Evolutionary conservation across 2,329 filamentous ascomycete genomes (phyloP).

Genomic region (Ceratocystis harringtonii): DNA sequence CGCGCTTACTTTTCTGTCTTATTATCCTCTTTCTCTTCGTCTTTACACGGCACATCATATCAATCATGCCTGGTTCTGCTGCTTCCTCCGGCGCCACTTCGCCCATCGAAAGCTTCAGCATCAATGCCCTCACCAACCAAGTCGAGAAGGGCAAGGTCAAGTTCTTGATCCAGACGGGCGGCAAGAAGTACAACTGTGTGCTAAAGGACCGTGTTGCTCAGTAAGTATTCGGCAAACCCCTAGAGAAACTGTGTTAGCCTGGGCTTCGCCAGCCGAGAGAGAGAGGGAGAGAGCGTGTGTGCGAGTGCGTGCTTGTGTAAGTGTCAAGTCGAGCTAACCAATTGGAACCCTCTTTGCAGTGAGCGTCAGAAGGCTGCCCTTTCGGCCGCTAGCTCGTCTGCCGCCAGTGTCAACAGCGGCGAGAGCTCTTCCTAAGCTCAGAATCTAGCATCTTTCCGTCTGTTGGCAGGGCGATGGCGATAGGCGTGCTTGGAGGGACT

Average conservation of each 20-base stretch:
- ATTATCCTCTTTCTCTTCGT: not conserved
- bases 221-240: constrained; percentile 24
- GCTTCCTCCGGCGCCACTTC: constrained; percentile 5
- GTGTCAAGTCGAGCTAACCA: not conserved
- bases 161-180: constrained; percentile 34
- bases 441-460: not conserved
- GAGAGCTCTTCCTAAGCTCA: not conserved
- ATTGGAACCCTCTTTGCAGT: constrained; percentile 20
- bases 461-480: not conserved
- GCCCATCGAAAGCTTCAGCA: constrained; percentile 10
- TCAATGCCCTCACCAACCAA: constrained; percentile 20
- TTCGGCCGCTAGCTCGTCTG: constrained; percentile 26
- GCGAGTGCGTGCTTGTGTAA: not conserved
- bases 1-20: not conserved
- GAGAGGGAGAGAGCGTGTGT: too few species aligned
- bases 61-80: constrained; percentile 18
- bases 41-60: not conserved
- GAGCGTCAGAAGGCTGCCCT: constrained; percentile 29
- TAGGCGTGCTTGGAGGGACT: not conserved
- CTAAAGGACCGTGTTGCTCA: constrained; percentile 30
- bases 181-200: constrained; percentile 27
- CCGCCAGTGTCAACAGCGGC: constrained; percentile 19
- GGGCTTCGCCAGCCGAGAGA: not conserved
- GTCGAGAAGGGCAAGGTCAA: constrained; percentile 30
- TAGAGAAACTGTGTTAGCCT: not conserved